Evolutionary conservation across 306 rosid species (phyloP), one percentile per base, ranked within the genome.

Genomic region (Gastrolobium villosum): DNA sequence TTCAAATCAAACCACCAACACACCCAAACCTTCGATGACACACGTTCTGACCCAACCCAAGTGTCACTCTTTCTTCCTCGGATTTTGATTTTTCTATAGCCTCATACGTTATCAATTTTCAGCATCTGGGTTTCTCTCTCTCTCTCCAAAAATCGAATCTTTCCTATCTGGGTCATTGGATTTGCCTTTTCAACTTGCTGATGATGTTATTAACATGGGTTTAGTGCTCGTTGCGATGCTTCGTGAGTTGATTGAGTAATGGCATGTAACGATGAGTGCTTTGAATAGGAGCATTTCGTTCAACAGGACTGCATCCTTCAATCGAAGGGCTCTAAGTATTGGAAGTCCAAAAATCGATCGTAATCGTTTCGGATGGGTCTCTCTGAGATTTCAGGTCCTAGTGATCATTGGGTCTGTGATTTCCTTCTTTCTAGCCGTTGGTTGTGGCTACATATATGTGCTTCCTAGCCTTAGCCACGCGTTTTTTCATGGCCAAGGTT

Each of bases 381-480:
- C 87, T 2, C 78, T 85, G 3, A 81, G 82, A 80, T 84, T 87
- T 83, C 87, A 79, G 43, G 46, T 85, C 32, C 86, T 89, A 36
- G 84, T 93, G 6, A 86, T 91, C 40, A 52, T 65, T 62, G 88
- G 78, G 4, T 87, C 84, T 75, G 83, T 85, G 41, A 46, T 93
- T 79, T 87, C 98, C 37, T 91, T 87, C 81, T 78, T 88, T 37
- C 31, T 86, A 57, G 94, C 89, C 57, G 61, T 89, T 55, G 86
- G 87, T 82, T 83, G 90, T 36, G 92, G 89, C 44, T 93, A 89
- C 64, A 26, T 85, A 3, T 91, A 79, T 79, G 77, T 90, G 4
- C 83, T 93, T 11, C 97, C 98, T 78, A 85, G 86, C 69, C 85
- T 89, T 20, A 79, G 81, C 52, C 84, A 48, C 13, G 85, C 89